Evolutionary conservation across 208 protist genomes (phyloP).

Genomic region (Leishmania tropica): DNA sequence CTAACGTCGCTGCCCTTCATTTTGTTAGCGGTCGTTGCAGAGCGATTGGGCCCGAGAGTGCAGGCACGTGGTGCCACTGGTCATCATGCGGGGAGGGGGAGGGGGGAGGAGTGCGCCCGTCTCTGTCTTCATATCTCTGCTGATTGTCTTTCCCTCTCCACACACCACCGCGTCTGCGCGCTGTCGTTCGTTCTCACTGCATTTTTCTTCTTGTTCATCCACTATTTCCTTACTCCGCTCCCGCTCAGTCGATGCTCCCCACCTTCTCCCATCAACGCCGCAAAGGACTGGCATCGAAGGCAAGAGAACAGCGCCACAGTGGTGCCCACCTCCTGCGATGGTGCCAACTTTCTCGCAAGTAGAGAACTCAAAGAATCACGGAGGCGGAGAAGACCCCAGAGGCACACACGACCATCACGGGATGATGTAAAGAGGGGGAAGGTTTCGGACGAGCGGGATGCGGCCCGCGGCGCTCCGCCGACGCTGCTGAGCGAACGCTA

Average conservation of each 20-base stretch:
- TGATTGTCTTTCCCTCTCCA: not conserved
- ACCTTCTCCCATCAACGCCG: too few species aligned
- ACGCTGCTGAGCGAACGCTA: not conserved
- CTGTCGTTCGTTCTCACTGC: not conserved
- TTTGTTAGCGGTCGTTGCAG: not conserved
- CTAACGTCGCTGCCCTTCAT: not conserved
- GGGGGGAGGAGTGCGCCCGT: not conserved
- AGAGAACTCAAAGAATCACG: not conserved
- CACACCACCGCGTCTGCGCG: not conserved
- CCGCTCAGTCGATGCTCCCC: not conserved
- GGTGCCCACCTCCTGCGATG: not conserved
- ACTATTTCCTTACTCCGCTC: not conserved
- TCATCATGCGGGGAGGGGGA: not conserved
- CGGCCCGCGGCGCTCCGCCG: not conserved
- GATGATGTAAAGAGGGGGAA: not conserved
- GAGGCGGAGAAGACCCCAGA: not conserved
- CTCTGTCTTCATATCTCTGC: not conserved
- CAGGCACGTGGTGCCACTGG: not conserved
- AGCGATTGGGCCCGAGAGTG: not conserved
- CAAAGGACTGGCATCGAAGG: not conserved
- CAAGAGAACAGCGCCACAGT: not conserved
- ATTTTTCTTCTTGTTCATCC: not conserved
- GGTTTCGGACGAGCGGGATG: not conserved
- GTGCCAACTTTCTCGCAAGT: not conserved
- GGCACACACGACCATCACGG: not conserved